A percentile compares a stretch with the other conserved stretches of the same genome.
phyloP scores from a whole-genome alignment of 306 rosid species.

The Oemleria cerasiformis region DNA sequence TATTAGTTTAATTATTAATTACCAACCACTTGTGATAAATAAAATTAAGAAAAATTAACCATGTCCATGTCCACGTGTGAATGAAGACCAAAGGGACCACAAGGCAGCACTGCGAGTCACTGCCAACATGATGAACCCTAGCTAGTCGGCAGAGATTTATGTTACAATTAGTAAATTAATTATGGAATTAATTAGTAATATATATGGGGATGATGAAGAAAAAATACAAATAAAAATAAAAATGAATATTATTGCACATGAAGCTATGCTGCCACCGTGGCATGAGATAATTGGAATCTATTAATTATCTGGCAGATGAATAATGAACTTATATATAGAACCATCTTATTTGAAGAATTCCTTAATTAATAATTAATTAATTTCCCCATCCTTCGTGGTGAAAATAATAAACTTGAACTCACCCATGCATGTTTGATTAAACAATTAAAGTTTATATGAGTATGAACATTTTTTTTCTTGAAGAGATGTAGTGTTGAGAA shows the following conservation, averaged over 20 bases:
- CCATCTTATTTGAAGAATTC: constrained; percentile 8
- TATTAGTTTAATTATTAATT: constrained; percentile 16
- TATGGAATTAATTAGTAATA: not conserved
- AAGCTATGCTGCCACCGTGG: constrained; percentile 6
- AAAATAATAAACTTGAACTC: not conserved
- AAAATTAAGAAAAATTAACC: constrained; percentile 1
- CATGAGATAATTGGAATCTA: constrained; percentile 20
- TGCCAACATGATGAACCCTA: constrained; percentile 36
- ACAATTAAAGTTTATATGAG: too few relatives aligned
- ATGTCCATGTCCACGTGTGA: constrained; percentile 31
- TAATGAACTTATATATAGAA: constrained; percentile 13
- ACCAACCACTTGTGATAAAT: constrained; percentile 29
- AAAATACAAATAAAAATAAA: not conserved
- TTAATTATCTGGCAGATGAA: constrained; percentile 22
- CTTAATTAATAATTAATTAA: too few relatives aligned
- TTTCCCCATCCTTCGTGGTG: not conserved
- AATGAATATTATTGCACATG: constrained; percentile 28
- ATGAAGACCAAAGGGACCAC: constrained; percentile 33
- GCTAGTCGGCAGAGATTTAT: constrained; percentile 60
- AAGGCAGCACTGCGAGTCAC: constrained; percentile 32
- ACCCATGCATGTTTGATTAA: not conserved
- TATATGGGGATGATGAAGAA: not conserved
- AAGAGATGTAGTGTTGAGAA: too few relatives aligned
- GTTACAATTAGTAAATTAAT: constrained; percentile 40
- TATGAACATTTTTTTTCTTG: too few relatives aligned